phyloP scores from a whole-genome alignment of 2,329 filamentous ascomycete genomes.

The Penicillium palitans region DNA sequence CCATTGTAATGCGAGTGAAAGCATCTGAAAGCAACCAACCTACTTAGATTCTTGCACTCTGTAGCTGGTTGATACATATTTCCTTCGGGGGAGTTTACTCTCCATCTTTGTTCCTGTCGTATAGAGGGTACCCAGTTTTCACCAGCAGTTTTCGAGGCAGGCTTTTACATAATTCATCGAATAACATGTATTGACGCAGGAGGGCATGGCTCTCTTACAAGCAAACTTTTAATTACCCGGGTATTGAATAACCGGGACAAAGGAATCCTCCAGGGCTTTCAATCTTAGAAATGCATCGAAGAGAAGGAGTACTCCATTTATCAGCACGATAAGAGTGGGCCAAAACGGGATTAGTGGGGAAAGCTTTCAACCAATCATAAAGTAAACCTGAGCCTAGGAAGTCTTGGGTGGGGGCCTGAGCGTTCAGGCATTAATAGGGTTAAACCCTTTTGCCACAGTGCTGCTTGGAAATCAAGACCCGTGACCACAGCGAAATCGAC shows the following conservation, averaged over 20 bases:
- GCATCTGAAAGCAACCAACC: neutral
- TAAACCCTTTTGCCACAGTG: conserved; percentile 44
- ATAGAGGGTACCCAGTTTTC: neutral
- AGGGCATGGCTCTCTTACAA: neutral
- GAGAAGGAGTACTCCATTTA: neutral
- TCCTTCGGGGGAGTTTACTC: neutral
- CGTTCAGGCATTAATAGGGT: conserved; percentile 27
- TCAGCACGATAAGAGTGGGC: neutral
- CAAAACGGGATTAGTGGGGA: neutral
- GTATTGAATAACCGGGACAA: neutral
- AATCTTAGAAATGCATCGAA: neutral
- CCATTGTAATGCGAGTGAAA: neutral
- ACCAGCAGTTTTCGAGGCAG: neutral
- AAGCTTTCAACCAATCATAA: neutral
- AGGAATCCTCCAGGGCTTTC: neutral
- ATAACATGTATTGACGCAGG: neutral
- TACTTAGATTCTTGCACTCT: neutral
- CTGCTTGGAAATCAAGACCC: conserved; percentile 48
- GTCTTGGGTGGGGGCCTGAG: neutral
- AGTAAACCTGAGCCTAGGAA: accelerated
- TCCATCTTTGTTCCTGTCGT: neutral
- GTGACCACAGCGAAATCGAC: conserved; percentile 22
- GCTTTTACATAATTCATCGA: neutral
- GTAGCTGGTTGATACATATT: neutral
- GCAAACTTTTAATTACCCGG: neutral